A percentile compares a stretch with the other conserved stretches of the same genome.
Conservation (phyloP, 768 basidiomycete species). For the Termitomyces sp. region DNA sequence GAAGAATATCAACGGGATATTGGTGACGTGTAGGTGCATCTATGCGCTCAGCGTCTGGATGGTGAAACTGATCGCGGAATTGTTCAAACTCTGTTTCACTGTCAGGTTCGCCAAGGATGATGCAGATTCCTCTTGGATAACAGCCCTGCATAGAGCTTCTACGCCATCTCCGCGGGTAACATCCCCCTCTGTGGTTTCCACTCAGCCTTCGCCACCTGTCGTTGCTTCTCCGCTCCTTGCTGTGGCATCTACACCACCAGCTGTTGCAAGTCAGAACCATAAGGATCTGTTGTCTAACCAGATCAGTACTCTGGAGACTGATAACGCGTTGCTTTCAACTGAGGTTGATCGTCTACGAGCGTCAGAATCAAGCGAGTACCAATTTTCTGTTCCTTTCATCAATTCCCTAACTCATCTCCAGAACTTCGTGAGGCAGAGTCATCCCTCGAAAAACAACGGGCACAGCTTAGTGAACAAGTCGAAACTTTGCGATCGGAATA, state of each 20-base stretch:
- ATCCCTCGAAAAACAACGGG: conserved; percentile 18
- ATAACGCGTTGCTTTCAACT: conserved; percentile 17
- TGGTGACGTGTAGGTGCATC: conserved; percentile 59
- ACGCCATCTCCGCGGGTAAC: conserved; percentile 26
- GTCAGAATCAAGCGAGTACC: conserved; percentile 7
- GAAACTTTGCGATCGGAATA: conserved; percentile 22
- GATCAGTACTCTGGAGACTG: conserved; percentile 14
- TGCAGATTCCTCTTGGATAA: conserved; percentile 53
- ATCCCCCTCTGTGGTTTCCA: conserved; percentile 14
- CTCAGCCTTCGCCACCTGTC: not conserved
- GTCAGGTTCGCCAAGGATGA: conserved; percentile 39
- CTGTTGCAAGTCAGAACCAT: not conserved
- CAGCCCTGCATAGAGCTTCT: conserved; percentile 45
- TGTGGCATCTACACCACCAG: conserved; percentile 10
- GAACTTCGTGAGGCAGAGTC: conserved; percentile 1
- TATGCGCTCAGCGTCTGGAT: conserved; percentile 9
- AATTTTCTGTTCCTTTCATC: not conserved
- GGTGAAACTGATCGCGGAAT: conserved; percentile 1
- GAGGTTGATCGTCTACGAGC: conserved; percentile 14
- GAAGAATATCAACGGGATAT: conserved; percentile 48
- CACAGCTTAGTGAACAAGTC: conserved; percentile 8
- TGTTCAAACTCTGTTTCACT: conserved; percentile 1
- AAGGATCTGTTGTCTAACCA: conserved; percentile 14
- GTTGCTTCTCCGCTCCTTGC: conserved; percentile 12
- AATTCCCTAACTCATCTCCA: not conserved